A percentile compares a stretch with the other conserved stretches of the same genome.
Conservation (phyloP, 257 asterid genomes). For the Solanum stenotomum region DNA sequence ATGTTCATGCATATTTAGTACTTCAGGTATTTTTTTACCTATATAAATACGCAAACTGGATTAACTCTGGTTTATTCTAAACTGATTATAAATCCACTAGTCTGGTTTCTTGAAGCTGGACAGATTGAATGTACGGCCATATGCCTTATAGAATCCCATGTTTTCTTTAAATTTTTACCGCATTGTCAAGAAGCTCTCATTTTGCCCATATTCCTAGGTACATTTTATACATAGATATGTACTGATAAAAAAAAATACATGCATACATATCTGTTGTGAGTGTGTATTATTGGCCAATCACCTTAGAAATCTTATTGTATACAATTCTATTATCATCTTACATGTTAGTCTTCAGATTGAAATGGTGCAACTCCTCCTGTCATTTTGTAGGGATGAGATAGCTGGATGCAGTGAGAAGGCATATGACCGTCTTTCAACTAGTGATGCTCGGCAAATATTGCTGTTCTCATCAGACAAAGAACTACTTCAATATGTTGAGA, state of each 20-base stretch:
- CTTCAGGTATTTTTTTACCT: neutral
- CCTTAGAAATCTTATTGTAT: neutral
- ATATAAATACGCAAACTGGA: neutral
- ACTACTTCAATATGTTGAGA: conserved; percentile 40
- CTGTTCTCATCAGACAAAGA: conserved; percentile 70
- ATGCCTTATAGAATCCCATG: neutral
- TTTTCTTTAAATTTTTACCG: neutral
- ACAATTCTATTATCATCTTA: neutral
- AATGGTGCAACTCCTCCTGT: conserved; percentile 6
- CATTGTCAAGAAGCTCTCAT: neutral
- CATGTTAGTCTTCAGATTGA: neutral
- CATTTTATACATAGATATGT: neutral
- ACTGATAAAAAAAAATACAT: neutral
- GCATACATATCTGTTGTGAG: neutral
- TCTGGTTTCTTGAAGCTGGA: neutral
- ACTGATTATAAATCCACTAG: neutral
- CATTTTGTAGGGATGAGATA: conserved; percentile 69
- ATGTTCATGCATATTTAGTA: neutral
- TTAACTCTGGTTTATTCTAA: neutral
- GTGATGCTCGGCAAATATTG: conserved; percentile 57
- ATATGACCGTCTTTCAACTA: conserved; percentile 65
- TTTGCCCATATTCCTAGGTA: neutral
- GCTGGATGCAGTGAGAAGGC: conserved; percentile 97
- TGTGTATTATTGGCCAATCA: neutral
- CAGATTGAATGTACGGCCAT: neutral